Evolutionary conservation across 1,284 basidiomycete genomes (phyloP).

Genomic region (Violaceomyces palustris): DNA sequence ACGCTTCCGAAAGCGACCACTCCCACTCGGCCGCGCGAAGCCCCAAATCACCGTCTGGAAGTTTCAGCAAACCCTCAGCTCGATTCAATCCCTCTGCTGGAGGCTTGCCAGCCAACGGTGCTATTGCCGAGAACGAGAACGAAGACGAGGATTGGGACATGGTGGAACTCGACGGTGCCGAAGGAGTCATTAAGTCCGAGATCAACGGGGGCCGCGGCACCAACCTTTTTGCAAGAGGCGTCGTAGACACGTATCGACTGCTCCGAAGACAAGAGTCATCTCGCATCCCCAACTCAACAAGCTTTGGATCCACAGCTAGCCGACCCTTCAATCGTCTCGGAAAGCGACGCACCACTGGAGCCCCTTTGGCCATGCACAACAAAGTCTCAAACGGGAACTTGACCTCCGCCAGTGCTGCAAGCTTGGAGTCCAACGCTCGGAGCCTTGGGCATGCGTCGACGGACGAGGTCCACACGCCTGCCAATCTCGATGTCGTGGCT

Average conservation of each 20-base stretch:
- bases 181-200: conserved; percentile 35
- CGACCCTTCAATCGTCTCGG: conserved; percentile 33
- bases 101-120: conserved; percentile 27
- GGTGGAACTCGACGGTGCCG: conserved; percentile 32
- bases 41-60: too few species aligned
- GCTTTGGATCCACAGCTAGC: conserved; percentile 18
- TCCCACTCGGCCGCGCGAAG: too few species aligned
- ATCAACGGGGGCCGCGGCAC: conserved; percentile 49
- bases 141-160: conserved; percentile 51
- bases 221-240: conserved; percentile 50
- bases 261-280: conserved; percentile 57
- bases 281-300: conserved; percentile 18
- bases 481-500: conserved; percentile 5
- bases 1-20: conserved; percentile 30
- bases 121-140: conserved; percentile 23
- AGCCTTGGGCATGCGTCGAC: too few species aligned
- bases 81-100: conserved; percentile 21
- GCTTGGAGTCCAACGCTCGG: conserved; percentile 6
- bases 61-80: conserved; percentile 7
- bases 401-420: conserved; percentile 11
- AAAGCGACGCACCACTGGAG: conserved; percentile 17
- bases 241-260: conserved; percentile 49
- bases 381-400: conserved; percentile 13
- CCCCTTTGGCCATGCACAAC: conserved; percentile 13
- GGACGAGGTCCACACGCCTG: conserved; percentile 1